phyloP scores from a whole-genome alignment of 768 basidiomycete genomes.

The Clavaria fumosa region DNA sequence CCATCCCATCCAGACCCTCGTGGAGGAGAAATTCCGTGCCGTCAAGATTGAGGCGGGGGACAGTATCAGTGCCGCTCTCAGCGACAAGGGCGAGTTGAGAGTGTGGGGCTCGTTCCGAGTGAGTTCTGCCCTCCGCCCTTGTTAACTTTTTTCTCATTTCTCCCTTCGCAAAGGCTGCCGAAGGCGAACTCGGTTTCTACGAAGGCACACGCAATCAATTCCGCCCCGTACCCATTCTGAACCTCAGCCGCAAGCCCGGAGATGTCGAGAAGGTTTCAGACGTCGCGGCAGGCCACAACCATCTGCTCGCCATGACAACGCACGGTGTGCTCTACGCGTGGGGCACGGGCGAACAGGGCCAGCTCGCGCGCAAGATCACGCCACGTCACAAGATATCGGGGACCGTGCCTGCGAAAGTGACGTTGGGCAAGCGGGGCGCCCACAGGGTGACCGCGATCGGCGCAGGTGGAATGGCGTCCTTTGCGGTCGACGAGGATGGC shows the following conservation, averaged over 20 bases:
- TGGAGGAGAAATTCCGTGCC: constrained; percentile 71
- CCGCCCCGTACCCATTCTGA: constrained; percentile 42
- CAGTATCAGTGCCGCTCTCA: constrained; percentile 75
- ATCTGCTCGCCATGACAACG: constrained; percentile 77
- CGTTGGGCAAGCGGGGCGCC: constrained; percentile 49
- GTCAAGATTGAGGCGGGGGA: constrained; percentile 77
- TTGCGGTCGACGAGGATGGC: constrained; percentile 74
- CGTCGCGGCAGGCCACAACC: constrained; percentile 75
- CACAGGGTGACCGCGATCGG: constrained; percentile 56
- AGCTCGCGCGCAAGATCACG: constrained; percentile 81
- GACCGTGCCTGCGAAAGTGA: constrained; percentile 75
- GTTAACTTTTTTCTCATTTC: constrained; percentile 5
- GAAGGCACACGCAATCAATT: constrained; percentile 53
- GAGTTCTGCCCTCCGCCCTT: constrained; percentile 15
- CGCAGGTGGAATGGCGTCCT: constrained; percentile 75
- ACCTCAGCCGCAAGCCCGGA: constrained; percentile 43
- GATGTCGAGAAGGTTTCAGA: constrained; percentile 57
- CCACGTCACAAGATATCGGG: constrained; percentile 82
- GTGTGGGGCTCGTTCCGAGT: constrained; percentile 90
- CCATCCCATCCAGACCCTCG: constrained; percentile 49
- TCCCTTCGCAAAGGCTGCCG: constrained; percentile 40
- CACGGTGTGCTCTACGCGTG: constrained; percentile 79
- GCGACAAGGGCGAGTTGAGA: constrained; percentile 61
- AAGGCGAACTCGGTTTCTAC: constrained; percentile 78
- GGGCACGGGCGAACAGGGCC: constrained; percentile 83